Evolutionary conservation across 106 monocot genomes (phyloP), one percentile per base, ranked within the genome.

Genomic region (Allium fistulosum): DNA sequence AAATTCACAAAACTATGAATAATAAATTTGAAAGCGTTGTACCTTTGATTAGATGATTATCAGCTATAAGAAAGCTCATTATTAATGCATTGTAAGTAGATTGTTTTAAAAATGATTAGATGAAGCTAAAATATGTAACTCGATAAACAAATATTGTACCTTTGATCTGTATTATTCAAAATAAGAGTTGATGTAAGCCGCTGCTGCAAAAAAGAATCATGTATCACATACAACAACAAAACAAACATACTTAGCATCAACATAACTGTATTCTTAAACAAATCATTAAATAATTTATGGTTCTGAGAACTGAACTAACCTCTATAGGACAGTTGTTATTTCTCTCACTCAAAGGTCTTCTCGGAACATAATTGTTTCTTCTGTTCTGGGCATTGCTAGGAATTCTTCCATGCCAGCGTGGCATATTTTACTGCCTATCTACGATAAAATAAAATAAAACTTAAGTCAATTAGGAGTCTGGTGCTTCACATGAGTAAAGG

Each of bases 361-460:
- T 76, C 14, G 46, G 60, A 15, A 65, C 17, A 49, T 47, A 65
- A 49, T 7, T 52, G 27, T 45, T 69, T 64, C 69, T 72, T 27
- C 68, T 55, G 70, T 70, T 22, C n/a, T 57, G 65, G 59, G 61
- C 49, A 65, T 22, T 56, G 50, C 65, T 55, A 58, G n/a, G 45
- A 15, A 14, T 58, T 27, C 69, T 74, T 51, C 74, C 69, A 79
- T 69, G 63, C 49, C 22, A 63, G 70, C 74, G 74, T 49, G 57
- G 72, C 79, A 79, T 79, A 37, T 69, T 70, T 45, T n/a, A 74
- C 13, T 26, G 50, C 74, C 79, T 79, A 61, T 57, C 58, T 48
- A 74, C 17, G 52, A 52, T 68, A 10, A 79, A 51, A 49, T 15
- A 7, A 12, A 11, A n/a, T 28, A 27, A 17, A 67, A 67, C 13